A percentile compares a stretch with the other conserved stretches of the same genome.
These are phyloP conservation scores for Trametes elegans DNA, from an alignment of 768 basidiomycete species.

Conservation along the genomic window DNA sequence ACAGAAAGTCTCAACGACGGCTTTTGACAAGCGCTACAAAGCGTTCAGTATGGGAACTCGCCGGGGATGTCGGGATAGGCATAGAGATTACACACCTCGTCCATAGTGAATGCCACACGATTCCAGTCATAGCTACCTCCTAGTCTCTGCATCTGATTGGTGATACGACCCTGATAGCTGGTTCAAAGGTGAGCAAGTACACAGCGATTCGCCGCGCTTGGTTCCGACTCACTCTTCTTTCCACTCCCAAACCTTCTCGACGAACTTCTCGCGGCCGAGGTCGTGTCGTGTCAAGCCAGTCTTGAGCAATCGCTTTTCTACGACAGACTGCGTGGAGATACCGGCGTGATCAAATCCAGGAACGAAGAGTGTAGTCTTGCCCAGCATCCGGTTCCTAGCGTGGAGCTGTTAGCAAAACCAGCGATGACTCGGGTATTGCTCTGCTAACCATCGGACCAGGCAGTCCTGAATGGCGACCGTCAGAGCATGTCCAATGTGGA, in stretches of 20 bases:
- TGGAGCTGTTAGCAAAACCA: no score
- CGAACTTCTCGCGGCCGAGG: constrained; percentile 89
- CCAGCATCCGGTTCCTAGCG: constrained; percentile 93
- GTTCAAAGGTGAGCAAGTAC: background rate
- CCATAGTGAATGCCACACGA: constrained; percentile 94
- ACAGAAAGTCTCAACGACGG: constrained; percentile 91
- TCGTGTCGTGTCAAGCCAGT: constrained; percentile 84
- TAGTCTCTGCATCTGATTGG: constrained; percentile 80
- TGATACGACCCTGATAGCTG: constrained; percentile 93
- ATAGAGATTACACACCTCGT: constrained; percentile 51
- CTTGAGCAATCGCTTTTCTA: constrained; percentile 91
- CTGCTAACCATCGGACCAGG: constrained; percentile 78
- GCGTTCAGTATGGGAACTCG: background rate
- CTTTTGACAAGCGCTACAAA: constrained; percentile 67
- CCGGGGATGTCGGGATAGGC: no score
- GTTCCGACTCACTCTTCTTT: constrained; percentile 93
- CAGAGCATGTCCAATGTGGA: constrained; percentile 95
- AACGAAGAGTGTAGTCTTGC: constrained; percentile 83
- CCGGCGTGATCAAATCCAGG: constrained; percentile 99
- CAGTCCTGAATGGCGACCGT: constrained; percentile 90
- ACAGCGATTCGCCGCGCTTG: background rate
- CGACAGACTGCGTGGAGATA: constrained; percentile 97
- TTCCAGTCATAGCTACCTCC: constrained; percentile 96
- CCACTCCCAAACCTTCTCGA: constrained; percentile 93
- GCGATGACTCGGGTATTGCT: no score